Evolutionary conservation across 2,329 filamentous ascomycete species (phyloP).

Genomic region (Exophiala oligosperma): DNA sequence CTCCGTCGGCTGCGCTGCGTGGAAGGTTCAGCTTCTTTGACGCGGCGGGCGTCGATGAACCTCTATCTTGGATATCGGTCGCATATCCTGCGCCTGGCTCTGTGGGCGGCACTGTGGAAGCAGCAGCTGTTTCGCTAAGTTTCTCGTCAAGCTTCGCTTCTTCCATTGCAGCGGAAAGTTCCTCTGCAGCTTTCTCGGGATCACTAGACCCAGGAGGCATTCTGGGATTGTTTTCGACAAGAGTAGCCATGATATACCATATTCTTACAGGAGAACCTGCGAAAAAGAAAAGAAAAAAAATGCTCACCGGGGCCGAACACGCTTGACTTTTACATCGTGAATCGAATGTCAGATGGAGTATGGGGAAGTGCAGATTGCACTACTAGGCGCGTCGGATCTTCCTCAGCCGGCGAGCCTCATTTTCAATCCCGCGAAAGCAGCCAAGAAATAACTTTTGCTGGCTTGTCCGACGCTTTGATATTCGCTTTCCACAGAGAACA

Average conservation of each 20-base stretch:
- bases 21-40: slow-evolving; percentile 33
- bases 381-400: slow-evolving; percentile 4
- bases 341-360: neutral
- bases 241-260: slow-evolving; percentile 11
- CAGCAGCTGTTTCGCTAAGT: neutral
- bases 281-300: neutral
- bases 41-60: neutral
- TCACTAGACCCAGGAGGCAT: slow-evolving; percentile 11
- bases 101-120: neutral
- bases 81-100: neutral
- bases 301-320: neutral
- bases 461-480: no score
- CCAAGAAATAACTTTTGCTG: no score
- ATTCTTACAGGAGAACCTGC: neutral
- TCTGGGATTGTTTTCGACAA: slow-evolving; percentile 2
- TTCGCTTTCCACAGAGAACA: no score
- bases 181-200: slow-evolving; percentile 21
- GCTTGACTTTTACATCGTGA: slow-evolving; percentile 8
- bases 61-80: neutral
- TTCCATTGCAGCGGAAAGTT: slow-evolving; percentile 14
- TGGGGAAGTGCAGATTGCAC: slow-evolving; percentile 7
- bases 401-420: slow-evolving; percentile 16
- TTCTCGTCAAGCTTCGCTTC: slow-evolving; percentile 16
- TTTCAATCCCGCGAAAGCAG: neutral
- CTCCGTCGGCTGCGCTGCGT: slow-evolving; percentile 38